A percentile compares a stretch with the other conserved stretches of the same genome.
phyloP scores from a whole-genome alignment of 78 protist species.

The Speleostelium caveatum region DNA sequence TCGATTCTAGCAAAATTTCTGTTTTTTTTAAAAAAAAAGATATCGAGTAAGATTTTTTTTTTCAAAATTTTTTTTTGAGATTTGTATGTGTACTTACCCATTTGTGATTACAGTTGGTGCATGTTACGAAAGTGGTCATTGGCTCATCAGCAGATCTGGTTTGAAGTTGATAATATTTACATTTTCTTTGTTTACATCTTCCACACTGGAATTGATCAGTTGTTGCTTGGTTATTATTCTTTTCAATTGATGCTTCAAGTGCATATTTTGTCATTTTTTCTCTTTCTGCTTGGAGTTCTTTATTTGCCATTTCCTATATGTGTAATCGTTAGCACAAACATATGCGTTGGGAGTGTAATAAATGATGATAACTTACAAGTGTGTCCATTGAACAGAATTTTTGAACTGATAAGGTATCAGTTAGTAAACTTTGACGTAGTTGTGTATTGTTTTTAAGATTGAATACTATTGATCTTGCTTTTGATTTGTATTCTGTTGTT shows the following conservation, averaged over 20 bases:
- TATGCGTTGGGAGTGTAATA: not conserved
- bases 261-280: slow-evolving; percentile 16
- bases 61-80: no score
- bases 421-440: slow-evolving; percentile 10
- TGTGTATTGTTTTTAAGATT: slow-evolving; percentile 14
- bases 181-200: slow-evolving; percentile 84
- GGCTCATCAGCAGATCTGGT: slow-evolving; percentile 95
- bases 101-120: slow-evolving; percentile 77
- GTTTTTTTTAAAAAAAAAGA: not conserved
- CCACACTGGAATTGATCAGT: slow-evolving; percentile 90
- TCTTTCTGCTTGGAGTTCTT: slow-evolving; percentile 59
- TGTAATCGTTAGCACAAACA: not conserved
- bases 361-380: not conserved
- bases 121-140: slow-evolving; percentile 88
- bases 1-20: not conserved
- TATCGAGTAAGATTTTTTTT: not conserved
- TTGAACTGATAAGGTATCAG: not conserved
- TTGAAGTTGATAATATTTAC: slow-evolving; percentile 88
- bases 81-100: slow-evolving; percentile 49
- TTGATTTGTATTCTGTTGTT: slow-evolving; percentile 25
- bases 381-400: slow-evolving; percentile 51
- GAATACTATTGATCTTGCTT: slow-evolving; percentile 38
- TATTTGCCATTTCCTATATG: slow-evolving; percentile 57
- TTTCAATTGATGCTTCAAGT: slow-evolving; percentile 16
- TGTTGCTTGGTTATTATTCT: slow-evolving; percentile 40